These are phyloP conservation scores for Tylopilus rubrobrunneus DNA, from an alignment of 768 basidiomycete species.

Conservation along the genomic window DNA sequence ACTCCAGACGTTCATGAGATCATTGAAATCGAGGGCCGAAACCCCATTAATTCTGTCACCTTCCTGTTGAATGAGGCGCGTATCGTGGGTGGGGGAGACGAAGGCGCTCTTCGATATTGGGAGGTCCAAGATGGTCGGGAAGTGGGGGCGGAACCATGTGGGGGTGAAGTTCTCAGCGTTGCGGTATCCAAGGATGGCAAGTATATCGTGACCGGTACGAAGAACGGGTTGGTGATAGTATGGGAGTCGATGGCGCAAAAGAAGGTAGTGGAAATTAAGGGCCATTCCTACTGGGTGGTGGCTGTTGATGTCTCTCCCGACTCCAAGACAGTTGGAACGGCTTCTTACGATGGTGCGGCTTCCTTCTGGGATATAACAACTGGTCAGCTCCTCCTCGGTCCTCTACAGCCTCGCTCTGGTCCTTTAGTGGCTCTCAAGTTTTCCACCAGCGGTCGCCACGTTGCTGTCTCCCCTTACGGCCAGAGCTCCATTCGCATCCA, in stretches of 20 bases:
- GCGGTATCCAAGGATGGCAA: constrained; percentile 9
- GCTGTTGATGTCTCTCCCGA: constrained; percentile 15
- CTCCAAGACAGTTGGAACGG: constrained; percentile 8
- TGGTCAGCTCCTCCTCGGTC: constrained; percentile 9
- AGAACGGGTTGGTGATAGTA: constrained; percentile 9
- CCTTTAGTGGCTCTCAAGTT: constrained; percentile 12
- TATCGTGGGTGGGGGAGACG: constrained; percentile 10
- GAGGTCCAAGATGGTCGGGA: constrained; percentile 1
- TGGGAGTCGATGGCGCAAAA: constrained; percentile 7
- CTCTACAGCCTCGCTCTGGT: not conserved
- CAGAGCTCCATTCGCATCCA: constrained; percentile 11
- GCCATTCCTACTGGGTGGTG: constrained; percentile 9
- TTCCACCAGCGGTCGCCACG: constrained; percentile 2
- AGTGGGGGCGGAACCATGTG: not conserved
- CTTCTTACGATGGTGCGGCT: constrained; percentile 10
- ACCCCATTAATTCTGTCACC: constrained; percentile 7
- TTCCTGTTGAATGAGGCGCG: constrained; percentile 3
- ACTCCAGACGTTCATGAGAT: not conserved
- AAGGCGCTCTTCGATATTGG: constrained; percentile 9
- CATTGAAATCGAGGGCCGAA: constrained; percentile 6
- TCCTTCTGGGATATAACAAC: constrained; percentile 13
- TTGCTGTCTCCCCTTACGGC: constrained; percentile 6
- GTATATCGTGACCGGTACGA: constrained; percentile 10
- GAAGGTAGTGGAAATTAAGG: constrained; percentile 8
- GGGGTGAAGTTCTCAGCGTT: constrained; percentile 7